phyloP scores from a whole-genome alignment of 2,329 filamentous ascomycete genomes.

The Sclerotinia glacialis region DNA sequence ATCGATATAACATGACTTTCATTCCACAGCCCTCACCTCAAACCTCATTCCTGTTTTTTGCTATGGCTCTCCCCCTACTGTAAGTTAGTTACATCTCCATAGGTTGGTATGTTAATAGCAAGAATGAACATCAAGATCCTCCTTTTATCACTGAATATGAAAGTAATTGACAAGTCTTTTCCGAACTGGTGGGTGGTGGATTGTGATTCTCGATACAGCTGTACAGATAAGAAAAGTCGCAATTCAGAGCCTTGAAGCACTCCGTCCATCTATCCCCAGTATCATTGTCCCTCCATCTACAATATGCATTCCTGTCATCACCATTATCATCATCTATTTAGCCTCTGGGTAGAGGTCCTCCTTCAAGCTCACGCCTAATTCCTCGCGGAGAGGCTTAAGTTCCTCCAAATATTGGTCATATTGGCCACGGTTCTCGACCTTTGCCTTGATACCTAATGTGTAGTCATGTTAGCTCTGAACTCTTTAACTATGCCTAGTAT shows the following conservation, averaged over 20 bases:
- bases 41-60: not conserved
- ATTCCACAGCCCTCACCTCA: not conserved
- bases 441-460: constrained; percentile 87
- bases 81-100: too few species aligned
- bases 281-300: constrained; percentile 32
- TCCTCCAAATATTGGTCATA: constrained; percentile 95
- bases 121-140: not conserved
- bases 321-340: constrained; percentile 32
- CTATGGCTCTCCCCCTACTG: too few species aligned
- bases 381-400: constrained; percentile 88
- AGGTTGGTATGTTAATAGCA: not conserved
- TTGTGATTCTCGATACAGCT: constrained; percentile 40
- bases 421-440: constrained; percentile 97
- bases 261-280: constrained; percentile 27
- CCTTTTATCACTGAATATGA: constrained; percentile 13
- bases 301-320: constrained; percentile 25
- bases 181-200: constrained; percentile 30
- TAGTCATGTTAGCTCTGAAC: constrained; percentile 46
- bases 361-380: constrained; percentile 87
- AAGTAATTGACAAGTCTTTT: constrained; percentile 7
- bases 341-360: constrained; percentile 82
- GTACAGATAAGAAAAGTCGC: constrained; percentile 37
- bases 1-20: not conserved
- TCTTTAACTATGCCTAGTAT: constrained; percentile 99
- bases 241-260: constrained; percentile 30